Base-by-base conservation (phyloP, 1,139 yeast genomes). In the Pichia sp. region DNA sequence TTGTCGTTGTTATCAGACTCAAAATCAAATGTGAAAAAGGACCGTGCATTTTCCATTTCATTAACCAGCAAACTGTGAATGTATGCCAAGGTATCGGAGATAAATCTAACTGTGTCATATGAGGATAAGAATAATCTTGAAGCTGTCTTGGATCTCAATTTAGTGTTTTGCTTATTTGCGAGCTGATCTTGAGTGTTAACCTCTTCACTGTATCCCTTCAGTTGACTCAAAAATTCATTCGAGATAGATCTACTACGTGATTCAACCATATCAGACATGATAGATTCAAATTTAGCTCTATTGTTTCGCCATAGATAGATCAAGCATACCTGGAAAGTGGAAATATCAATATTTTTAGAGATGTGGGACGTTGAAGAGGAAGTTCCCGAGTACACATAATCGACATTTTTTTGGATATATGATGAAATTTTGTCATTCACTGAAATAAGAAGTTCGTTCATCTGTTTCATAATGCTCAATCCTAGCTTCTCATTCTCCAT, bases 81-180 rank as follows among this genome's bases (percentile, higher is more conserved):
- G 63, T 85, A 84, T 1, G 98, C 98, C 31, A 91, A 62, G 22
- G 91, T 69, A 55, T 87, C 97, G 20, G 97, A 95, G 15, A 85
- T 69, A 48, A 78, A 87, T 40, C 95, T 66, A 15, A 77, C 64
- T 2, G 96, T 85, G 56, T 91, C 96, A 54, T 81, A 84, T 0
- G 88, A 80, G 10, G 80, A 72, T 33, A 80, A 62, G 31, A 74
- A 70, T 17, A 85, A n/a, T n/a, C 45, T n/a, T n/a, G n/a, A n/a
- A 15, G 14, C 16, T 11, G 14, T 25, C 16, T 8, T 25, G 3
- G 12, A 3, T 23, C 14, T 10, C 14, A 25, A 14, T 24, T 7
- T 11, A 83, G 10, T 31, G 15, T 17, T 26, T 20, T 12, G 17
- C n/a, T 12, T 29, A 26, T 10, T 14, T 21, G 11, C 6, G 12